Evolutionary conservation across 208 protist species (phyloP).

Genomic region (Trypanosoma brucei): DNA sequence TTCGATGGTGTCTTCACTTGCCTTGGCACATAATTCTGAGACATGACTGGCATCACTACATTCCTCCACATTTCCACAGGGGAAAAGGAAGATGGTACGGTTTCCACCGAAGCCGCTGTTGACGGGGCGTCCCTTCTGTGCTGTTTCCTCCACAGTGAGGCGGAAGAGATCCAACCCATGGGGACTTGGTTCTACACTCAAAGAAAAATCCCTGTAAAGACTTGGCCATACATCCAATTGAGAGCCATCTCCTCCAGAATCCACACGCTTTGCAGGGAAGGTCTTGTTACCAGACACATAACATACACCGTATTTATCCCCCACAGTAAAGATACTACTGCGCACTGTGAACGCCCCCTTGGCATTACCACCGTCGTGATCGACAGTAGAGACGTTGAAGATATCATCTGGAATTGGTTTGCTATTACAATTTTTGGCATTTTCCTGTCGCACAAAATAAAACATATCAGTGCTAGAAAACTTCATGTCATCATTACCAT

Average conservation of each 20-base stretch:
- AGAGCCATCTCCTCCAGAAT: conserved; percentile 1
- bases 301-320: conserved; percentile 59
- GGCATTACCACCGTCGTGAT: conserved; percentile 40
- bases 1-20: conserved; percentile 17
- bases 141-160: conserved; percentile 38
- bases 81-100: conserved; percentile 61
- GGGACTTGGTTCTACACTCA: conserved; percentile 30
- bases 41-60: conserved; percentile 37
- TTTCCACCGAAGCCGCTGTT: conserved; percentile 56
- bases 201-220: conserved; percentile 57
- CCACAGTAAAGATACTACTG: conserved; percentile 44
- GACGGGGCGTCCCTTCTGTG: conserved; percentile 28
- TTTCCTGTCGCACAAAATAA: conserved; percentile 42
- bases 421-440: conserved; percentile 15
- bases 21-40: conserved; percentile 32
- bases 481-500: conserved; percentile 25
- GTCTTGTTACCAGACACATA: conserved; percentile 36
- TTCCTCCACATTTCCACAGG: conserved; percentile 31
- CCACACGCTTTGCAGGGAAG: conserved; percentile 38
- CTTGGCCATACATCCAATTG: conserved; percentile 52
- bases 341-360: conserved; percentile 27
- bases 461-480: conserved; percentile 59
- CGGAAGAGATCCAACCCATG: conserved; percentile 55
- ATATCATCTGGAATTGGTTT: conserved; percentile 15
- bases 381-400: conserved; percentile 39